Base-by-base conservation (phyloP, 1,139 yeast species). In the Suhomyces panamericanus region DNA sequence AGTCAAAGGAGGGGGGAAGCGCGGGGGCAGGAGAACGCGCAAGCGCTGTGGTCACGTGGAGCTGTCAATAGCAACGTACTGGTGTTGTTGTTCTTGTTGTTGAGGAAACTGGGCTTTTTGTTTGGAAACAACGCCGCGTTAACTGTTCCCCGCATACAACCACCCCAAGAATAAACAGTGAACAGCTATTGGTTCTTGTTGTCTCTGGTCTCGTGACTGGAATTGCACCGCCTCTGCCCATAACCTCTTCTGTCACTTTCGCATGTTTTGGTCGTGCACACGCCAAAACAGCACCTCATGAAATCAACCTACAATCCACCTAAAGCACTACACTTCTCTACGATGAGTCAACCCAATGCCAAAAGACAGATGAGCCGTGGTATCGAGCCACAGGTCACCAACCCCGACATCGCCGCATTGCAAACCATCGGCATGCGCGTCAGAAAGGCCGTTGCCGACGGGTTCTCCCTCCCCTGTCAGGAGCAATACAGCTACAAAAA, bases 341-440 rank as follows among this genome's bases (percentile, higher is more conserved):
- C 14, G 34, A 41, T 41, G 44, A 36, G 44, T 29, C 48, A 41
- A 38, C 35, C 41, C 17, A 37, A 26, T 35, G 45, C 35, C 20
- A 66, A 65, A 41, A 60, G 66, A 47, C 58, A 54, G 35, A 57
- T 55, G 55, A 44, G 48, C 32, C 54, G 54, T 4, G 55, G 56
- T 16, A 41, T 41, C 29, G 43, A 46, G 36, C 50, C 55, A 2
- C 46, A 45, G 43, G 56, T 55, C 50, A 59, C 51, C 33, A 64
- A 51, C 33, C 59, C 53, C 35, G 64, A 50, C 24, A 48, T 58
- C 1, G 64, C 67, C 11, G 55, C 62, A 4, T 68, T 85, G 24
- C 74, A 83, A 35, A 74, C 83, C 0, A 58, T 84, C 6, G 90
- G 89, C 0, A 84, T 83, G 88, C 72, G 88, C 51, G 79, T 85